Base-by-base conservation (phyloP, 805 yeast genomes). In the Yarrowia yakushimensis region DNA sequence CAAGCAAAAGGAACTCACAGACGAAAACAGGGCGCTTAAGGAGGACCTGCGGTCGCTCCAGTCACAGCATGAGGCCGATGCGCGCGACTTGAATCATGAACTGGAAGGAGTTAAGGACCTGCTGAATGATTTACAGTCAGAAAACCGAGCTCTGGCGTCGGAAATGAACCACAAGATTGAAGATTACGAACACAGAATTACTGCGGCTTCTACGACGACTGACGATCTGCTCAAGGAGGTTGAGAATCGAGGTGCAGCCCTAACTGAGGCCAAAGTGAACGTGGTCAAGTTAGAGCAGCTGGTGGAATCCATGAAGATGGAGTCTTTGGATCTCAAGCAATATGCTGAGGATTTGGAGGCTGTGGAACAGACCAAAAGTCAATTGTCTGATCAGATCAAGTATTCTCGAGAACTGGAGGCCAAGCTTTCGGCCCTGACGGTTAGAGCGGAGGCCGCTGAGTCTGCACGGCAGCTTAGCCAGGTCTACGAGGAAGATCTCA, bases 401-500 rank as follows among this genome's bases (percentile, higher is more conserved):
- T 77, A 80, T 65, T 71, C 81, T 45, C 73, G 78, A 66, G 78
- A 77, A 42, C 68, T 81, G 64, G 90, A 86, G 65, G 75, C 77
- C 5, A 79, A 81, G 65, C 81, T 82, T 64, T 74, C 84, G 59
- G 74, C 78, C 8, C 84, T 86, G 68, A 74, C 82, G 22, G 81
- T 78, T 64, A 79, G 82, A 39, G 77, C 86, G 63, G 79, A 79
- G 65, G 74, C 76, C 10, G 73, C 83, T 23, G 81, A 81, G 65
- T 72, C 81, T 64, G 77, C 78, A 64, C 76, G 82, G 64, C 71
- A 73, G 28, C 78, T 81, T 25, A 71, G 73, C 6, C 87, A 83
- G 67, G 68, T 86, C 10, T 72, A 86, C 33, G 82, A 79, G 66
- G 86, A 82, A 65, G 87, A 86, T 65, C 84, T 82, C 62, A 65